Percentiles rank a stretch among this genome's conserved stretches.
phyloP scores from a whole-genome alignment of 2,329 filamentous ascomycete species.

The Gaeumannomyces tritici region DNA sequence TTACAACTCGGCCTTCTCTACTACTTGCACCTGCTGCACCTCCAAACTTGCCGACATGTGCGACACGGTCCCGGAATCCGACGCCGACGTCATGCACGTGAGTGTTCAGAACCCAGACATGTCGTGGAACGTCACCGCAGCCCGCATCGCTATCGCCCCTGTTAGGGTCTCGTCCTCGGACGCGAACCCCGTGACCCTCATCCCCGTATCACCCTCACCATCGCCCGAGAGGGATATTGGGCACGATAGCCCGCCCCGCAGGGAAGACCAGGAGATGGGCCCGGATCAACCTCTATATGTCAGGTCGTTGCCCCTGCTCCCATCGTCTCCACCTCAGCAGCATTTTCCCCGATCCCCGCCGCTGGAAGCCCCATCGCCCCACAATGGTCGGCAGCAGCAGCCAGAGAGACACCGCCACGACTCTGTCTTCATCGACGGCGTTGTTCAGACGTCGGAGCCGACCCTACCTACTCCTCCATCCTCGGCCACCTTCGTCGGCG shows the following conservation, averaged over 20 bases:
- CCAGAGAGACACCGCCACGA: neutral
- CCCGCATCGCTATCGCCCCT: conserved; percentile 6
- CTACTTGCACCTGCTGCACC: conserved; percentile 8
- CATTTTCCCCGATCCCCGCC: neutral
- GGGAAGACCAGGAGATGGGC: neutral
- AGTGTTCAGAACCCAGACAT: conserved; percentile 3
- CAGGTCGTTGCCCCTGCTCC: neutral
- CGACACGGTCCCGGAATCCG: conserved; percentile 6
- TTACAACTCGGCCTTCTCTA: conserved; percentile 9
- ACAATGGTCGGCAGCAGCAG: neutral
- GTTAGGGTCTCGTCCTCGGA: conserved; percentile 1
- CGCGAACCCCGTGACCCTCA: neutral
- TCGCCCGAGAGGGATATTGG: neutral
- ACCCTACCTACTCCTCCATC: neutral
- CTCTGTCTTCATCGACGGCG: neutral
- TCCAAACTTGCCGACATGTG: conserved; percentile 3
- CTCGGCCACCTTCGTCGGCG: neutral
- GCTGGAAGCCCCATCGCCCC: neutral
- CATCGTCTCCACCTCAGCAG: neutral
- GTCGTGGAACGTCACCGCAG: conserved; percentile 9
- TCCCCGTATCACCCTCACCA: neutral
- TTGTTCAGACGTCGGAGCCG: neutral
- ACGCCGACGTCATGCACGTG: conserved; percentile 1
- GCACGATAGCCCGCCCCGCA: neutral
- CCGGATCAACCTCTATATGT: neutral